Percentiles rank a stretch among this genome's conserved stretches.
Conservation (phyloP, 2,329 filamentous ascomycete genomes). For the Fusarium tjaetaba region DNA sequence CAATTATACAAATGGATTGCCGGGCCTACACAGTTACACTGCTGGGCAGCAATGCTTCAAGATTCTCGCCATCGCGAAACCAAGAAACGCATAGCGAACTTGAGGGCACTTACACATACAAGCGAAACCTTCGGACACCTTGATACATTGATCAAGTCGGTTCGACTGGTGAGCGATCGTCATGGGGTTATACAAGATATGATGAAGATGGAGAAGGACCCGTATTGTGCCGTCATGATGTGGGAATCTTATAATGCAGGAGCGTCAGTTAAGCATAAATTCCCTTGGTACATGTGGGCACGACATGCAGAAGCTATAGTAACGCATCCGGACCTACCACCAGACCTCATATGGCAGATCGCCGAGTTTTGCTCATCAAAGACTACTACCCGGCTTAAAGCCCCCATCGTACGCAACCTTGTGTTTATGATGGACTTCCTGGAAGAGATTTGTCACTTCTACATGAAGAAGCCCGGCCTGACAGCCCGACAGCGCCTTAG, state of each 20-base stretch:
- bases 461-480: slow-evolving; percentile 42
- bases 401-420: slow-evolving; percentile 1
- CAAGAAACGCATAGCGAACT: slow-evolving; percentile 4
- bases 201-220: slow-evolving; percentile 1
- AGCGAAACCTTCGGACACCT: slow-evolving; percentile 23
- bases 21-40: not conserved
- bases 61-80: not conserved
- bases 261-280: slow-evolving; percentile 20
- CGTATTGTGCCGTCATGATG: slow-evolving; percentile 3
- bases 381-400: not conserved
- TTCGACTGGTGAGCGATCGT: slow-evolving; percentile 1
- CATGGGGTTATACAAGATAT: slow-evolving; percentile 1
- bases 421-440: slow-evolving; percentile 41
- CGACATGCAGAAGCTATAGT: slow-evolving; percentile 48
- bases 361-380: slow-evolving; percentile 35
- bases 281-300: slow-evolving; percentile 50
- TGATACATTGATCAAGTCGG: slow-evolving; percentile 3
- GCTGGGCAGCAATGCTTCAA: slow-evolving; percentile 12
- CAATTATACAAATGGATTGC: not conserved
- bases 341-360: slow-evolving; percentile 43
- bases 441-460: slow-evolving; percentile 46
- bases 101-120: not conserved
- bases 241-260: slow-evolving; percentile 24
- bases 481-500: slow-evolving; percentile 46
- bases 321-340: slow-evolving; percentile 43